Conservation (phyloP, 306 rosid species). For the Canavalia gladiata region DNA sequence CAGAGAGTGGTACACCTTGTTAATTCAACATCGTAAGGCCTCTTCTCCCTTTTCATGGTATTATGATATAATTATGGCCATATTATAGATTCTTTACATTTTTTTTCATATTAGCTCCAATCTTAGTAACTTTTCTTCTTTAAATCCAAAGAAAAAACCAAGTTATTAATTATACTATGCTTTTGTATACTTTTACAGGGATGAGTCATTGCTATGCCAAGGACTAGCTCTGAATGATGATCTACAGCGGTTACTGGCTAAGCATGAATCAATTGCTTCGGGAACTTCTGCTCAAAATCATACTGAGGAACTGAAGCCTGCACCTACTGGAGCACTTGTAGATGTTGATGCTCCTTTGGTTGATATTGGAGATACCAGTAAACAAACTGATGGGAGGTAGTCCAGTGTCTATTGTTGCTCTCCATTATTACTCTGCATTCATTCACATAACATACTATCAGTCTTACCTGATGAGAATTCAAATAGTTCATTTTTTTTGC, state of each 20-base stretch:
- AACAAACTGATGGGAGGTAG: slow-evolving; percentile 71
- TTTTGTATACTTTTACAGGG: slow-evolving; percentile 60
- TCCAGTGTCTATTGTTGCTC: slow-evolving; percentile 20
- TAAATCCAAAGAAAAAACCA: slow-evolving; percentile 24
- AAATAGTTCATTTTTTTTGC: slow-evolving; percentile 29
- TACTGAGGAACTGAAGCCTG: slow-evolving; percentile 65
- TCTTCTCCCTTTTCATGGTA: slow-evolving; percentile 32
- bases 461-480: slow-evolving; percentile 8
- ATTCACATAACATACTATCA: slow-evolving; percentile 33
- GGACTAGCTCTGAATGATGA: slow-evolving; percentile 96
- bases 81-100: slow-evolving; percentile 13
- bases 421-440: slow-evolving; percentile 40
- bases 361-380: slow-evolving; percentile 77
- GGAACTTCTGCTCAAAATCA: slow-evolving; percentile 63
- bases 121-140: slow-evolving; percentile 33
- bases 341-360: slow-evolving; percentile 78
- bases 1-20: slow-evolving; percentile 99
- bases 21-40: slow-evolving; percentile 91
- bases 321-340: slow-evolving; percentile 61
- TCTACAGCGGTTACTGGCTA: slow-evolving; percentile 88
- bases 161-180: slow-evolving; percentile 17
- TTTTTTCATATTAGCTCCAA: slow-evolving; percentile 35
- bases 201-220: slow-evolving; percentile 94
- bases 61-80: slow-evolving; percentile 5
- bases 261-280: slow-evolving; percentile 92